These are phyloP conservation scores for Fusarium continuum DNA, from an alignment of 2,329 filamentous ascomycete species.

Conservation along the genomic window DNA sequence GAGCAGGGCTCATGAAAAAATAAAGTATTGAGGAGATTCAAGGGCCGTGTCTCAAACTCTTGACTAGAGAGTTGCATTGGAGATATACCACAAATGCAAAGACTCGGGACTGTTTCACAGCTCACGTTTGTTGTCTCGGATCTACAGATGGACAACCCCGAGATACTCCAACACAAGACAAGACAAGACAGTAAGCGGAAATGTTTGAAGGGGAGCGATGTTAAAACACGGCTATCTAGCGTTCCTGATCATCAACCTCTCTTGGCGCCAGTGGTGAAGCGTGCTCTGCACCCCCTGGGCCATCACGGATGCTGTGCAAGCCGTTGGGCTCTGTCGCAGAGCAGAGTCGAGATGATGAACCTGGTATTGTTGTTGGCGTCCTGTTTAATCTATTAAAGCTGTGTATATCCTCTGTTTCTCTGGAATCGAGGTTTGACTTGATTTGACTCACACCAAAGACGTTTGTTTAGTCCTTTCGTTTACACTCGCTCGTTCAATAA, in stretches of 20 bases:
- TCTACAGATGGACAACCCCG: conserved; percentile 17
- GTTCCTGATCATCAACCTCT: conserved; percentile 23
- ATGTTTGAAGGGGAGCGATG: conserved; percentile 17
- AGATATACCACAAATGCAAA: not conserved
- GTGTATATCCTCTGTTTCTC: not conserved
- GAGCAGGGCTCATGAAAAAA: not conserved
- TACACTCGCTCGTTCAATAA: conserved; percentile 31
- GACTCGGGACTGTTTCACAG: conserved; percentile 26
- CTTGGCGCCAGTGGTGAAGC: conserved; percentile 31
- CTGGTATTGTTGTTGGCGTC: not conserved
- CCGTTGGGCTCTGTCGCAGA: conserved; percentile 2
- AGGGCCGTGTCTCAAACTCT: conserved; percentile 16
- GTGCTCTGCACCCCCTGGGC: conserved; percentile 13
- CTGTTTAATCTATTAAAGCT: conserved; percentile 16
- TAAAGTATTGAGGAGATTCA: not conserved
- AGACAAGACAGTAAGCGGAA: conserved; percentile 16
- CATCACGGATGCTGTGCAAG: conserved; percentile 27
- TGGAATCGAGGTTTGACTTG: conserved; percentile 17
- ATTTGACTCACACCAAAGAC: conserved; percentile 11
- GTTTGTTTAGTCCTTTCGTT: conserved; percentile 32
- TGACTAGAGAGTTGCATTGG: conserved; percentile 11
- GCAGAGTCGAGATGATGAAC: conserved; percentile 13
- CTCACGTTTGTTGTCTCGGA: conserved; percentile 18
- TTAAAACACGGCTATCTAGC: conserved; percentile 25
- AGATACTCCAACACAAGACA: conserved; percentile 5